Percentiles rank a stretch among this genome's conserved stretches.
Conservation (phyloP, 2,329 filamentous ascomycete genomes). For the Fusarium staphyleae region DNA sequence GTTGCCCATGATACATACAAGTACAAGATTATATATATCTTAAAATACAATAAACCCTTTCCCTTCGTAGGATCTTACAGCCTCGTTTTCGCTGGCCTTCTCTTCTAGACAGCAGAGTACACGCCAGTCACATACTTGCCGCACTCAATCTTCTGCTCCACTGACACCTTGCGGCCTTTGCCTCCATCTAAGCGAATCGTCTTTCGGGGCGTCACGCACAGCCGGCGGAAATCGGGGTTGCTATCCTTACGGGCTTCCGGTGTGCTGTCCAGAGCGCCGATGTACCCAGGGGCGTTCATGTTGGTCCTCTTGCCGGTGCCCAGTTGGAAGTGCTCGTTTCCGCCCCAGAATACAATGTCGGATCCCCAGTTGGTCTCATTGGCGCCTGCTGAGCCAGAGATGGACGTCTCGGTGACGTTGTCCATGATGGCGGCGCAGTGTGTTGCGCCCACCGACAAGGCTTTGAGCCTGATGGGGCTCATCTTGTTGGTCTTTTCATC, state of each 20-base stretch:
- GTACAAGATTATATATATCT: conserved; percentile 29
- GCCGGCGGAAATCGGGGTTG: conserved; percentile 70
- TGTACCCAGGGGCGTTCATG: conserved; percentile 75
- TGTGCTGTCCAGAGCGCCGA: conserved; percentile 73
- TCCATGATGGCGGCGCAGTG: conserved; percentile 85
- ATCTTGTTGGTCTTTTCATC: conserved; percentile 74
- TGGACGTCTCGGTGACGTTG: conserved; percentile 74
- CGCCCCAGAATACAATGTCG: conserved; percentile 92
- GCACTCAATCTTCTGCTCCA: conserved; percentile 90
- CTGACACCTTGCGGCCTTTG: conserved; percentile 71
- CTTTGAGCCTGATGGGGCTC: conserved; percentile 78
- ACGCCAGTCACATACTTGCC: conserved; percentile 83
- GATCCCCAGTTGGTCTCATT: conserved; percentile 87
- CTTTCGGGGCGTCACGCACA: conserved; percentile 80
- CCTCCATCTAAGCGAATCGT: conserved; percentile 68
- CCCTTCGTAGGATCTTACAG: conserved; percentile 1
- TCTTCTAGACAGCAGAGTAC: conserved; percentile 68
- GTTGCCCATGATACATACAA: conserved; percentile 15
- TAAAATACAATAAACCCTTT: conserved; percentile 23
- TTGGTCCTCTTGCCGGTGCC: conserved; percentile 92
- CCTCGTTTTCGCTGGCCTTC: not conserved
- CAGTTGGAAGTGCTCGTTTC: conserved; percentile 92
- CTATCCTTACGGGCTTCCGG: conserved; percentile 67
- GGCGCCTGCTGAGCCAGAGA: conserved; percentile 57
- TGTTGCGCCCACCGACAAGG: conserved; percentile 77